phyloP scores from a whole-genome alignment of 163 green algal species.

The Smithsoniella earleae region DNA sequence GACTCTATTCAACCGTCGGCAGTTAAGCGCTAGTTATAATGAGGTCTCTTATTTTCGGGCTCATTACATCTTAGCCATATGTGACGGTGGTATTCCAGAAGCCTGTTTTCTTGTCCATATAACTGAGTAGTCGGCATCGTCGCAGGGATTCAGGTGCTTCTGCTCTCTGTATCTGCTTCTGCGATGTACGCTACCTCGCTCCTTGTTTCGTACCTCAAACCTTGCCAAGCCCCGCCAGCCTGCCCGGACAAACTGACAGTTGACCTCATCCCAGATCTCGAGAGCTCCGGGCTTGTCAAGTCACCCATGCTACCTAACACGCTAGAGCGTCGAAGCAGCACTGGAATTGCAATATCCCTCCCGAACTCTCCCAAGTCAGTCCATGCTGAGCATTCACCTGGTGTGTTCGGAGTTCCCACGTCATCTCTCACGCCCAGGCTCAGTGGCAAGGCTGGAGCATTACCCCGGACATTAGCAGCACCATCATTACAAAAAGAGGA shows the following conservation, averaged over 20 bases:
- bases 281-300: background rate
- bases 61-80: no score
- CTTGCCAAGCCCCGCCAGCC: background rate
- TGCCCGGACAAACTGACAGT: no score
- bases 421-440: background rate
- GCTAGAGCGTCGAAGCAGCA: constrained; percentile 12
- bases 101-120: no score
- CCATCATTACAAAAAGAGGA: no score
- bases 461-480: no score
- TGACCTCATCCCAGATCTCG: background rate
- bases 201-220: background rate
- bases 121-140: no score
- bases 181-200: background rate
- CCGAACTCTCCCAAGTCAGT: background rate
- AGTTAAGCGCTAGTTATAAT: no score
- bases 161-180: background rate
- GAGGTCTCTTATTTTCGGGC: no score
- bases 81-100: no score
- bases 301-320: background rate
- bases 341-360: background rate
- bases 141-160: constrained; percentile 15
- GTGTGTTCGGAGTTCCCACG: background rate
- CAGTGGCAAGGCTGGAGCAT: no score
- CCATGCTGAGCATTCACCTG: background rate
- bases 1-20: no score